These are phyloP conservation scores for Epichloe hybrida DNA, from an alignment of 2,329 filamentous ascomycete genomes.

Conservation along the genomic window DNA sequence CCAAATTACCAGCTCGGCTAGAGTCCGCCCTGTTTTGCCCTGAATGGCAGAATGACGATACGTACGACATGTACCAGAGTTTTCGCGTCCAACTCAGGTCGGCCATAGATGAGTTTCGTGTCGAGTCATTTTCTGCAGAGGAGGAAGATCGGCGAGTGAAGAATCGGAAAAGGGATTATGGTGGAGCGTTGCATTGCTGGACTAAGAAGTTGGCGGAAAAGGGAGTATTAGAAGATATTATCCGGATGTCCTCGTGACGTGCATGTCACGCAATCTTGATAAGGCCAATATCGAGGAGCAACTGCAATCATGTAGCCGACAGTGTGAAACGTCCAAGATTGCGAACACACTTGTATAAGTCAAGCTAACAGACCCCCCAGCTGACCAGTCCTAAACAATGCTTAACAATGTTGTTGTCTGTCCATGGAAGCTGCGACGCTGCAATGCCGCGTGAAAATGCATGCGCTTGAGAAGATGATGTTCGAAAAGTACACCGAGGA, in stretches of 20 bases:
- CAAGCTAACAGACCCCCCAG: background rate
- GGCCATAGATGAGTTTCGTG: constrained; percentile 31
- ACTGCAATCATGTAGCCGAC: background rate
- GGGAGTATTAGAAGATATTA: constrained; percentile 38
- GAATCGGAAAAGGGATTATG: constrained; percentile 53
- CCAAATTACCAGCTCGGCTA: constrained; percentile 9
- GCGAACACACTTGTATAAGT: background rate
- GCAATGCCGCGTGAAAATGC: background rate
- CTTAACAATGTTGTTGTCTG: background rate
- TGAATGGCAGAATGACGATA: constrained; percentile 10
- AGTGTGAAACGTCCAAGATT: background rate
- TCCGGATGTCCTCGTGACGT: constrained; percentile 12
- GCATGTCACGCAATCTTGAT: no score
- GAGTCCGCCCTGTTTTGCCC: constrained; percentile 7
- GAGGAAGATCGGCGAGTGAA: constrained; percentile 39
- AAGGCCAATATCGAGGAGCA: background rate
- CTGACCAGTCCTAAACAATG: background rate
- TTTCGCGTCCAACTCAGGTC: constrained; percentile 27
- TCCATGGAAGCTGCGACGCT: background rate
- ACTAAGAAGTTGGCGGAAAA: constrained; percentile 55
- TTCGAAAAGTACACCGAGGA: background rate
- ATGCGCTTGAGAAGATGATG: background rate
- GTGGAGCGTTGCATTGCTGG: constrained; percentile 55
- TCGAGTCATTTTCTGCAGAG: constrained; percentile 31
- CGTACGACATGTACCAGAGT: constrained; percentile 23